These are phyloP conservation scores for Penicillium brevicompactum DNA, from an alignment of 2,329 filamentous ascomycete species.

Conservation along the genomic window DNA sequence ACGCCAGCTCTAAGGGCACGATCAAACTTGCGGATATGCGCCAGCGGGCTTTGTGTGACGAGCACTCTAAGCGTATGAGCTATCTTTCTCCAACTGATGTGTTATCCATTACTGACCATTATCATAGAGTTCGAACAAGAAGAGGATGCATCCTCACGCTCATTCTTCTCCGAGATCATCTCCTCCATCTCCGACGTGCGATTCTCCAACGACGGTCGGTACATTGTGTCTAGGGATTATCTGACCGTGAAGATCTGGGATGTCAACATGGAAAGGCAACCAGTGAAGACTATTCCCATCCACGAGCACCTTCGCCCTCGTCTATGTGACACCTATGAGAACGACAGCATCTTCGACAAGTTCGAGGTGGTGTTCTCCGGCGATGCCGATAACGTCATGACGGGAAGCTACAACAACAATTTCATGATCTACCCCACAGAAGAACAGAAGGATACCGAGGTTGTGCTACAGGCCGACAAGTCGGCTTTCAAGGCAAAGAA, in stretches of 20 bases:
- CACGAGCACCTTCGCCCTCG: conserved; percentile 94
- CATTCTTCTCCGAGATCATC: conserved; percentile 99
- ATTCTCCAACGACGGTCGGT: conserved; percentile 93
- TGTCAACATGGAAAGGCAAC: conserved; percentile 97
- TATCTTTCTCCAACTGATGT: conserved; percentile 4
- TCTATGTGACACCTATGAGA: conserved; percentile 97
- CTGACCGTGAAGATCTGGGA: conserved; percentile 99
- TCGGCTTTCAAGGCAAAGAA: conserved; percentile 99
- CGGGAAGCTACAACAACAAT: conserved; percentile 99
- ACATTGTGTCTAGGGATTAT: conserved; percentile 97
- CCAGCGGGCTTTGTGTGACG: conserved; percentile 91
- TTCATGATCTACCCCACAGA: conserved; percentile 99
- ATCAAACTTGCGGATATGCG: conserved; percentile 99
- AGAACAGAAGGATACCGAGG: conserved; percentile 92
- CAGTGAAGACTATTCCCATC: conserved; percentile 97
- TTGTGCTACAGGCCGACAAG: conserved; percentile 96
- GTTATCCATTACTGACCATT: conserved; percentile 5
- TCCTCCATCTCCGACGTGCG: conserved; percentile 98
- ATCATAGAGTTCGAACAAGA: conserved; percentile 92
- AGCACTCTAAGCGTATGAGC: conserved; percentile 86
- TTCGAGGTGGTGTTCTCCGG: conserved; percentile 99
- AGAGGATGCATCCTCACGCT: conserved; percentile 93
- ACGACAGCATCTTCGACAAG: conserved; percentile 99
- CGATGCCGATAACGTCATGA: conserved; percentile 99
- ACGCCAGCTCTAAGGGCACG: conserved; percentile 96